phyloP scores from a whole-genome alignment of 768 basidiomycete species.

The Candolleomyces aberdarensis region DNA sequence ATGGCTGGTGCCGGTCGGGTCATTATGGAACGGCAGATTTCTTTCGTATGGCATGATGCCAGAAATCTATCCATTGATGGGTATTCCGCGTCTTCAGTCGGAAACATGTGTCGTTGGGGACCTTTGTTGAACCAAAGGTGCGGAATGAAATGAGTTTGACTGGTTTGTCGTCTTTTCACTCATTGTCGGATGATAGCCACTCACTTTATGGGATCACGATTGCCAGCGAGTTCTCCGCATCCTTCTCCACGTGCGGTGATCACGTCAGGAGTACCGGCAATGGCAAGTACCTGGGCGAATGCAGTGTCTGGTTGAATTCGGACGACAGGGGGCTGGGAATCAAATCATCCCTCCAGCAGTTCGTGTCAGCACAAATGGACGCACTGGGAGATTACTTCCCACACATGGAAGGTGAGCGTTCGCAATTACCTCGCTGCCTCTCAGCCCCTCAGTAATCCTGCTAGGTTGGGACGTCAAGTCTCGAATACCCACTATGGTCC shows the following conservation, averaged over 20 bases:
- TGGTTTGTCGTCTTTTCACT: no score
- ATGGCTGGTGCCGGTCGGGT: slow-evolving; percentile 56
- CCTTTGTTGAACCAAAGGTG: no score
- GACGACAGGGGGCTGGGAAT: background rate
- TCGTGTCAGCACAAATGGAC: slow-evolving; percentile 35
- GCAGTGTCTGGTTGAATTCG: slow-evolving; percentile 38
- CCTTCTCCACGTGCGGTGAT: slow-evolving; percentile 35
- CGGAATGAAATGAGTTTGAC: no score
- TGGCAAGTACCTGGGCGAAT: slow-evolving; percentile 60
- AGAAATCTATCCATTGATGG: no score
- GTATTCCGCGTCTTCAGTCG: slow-evolving; percentile 34
- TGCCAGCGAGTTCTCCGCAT: slow-evolving; percentile 28
- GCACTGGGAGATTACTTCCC: slow-evolving; percentile 29
- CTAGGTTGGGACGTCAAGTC: slow-evolving; percentile 29
- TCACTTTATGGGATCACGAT: no score
- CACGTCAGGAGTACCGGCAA: background rate
- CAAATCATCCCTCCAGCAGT: background rate
- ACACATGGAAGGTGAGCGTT: slow-evolving; percentile 29
- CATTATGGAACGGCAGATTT: slow-evolving; percentile 67
- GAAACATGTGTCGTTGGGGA: no score
- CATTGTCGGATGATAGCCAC: no score
- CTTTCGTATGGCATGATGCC: slow-evolving; percentile 34
- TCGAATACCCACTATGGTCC: slow-evolving; percentile 32
- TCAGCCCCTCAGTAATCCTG: background rate
- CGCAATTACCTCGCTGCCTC: no score